These are phyloP conservation scores for Talaromyces trachyspermus DNA, from an alignment of 495 filamentous ascomycete species.

Conservation along the genomic window DNA sequence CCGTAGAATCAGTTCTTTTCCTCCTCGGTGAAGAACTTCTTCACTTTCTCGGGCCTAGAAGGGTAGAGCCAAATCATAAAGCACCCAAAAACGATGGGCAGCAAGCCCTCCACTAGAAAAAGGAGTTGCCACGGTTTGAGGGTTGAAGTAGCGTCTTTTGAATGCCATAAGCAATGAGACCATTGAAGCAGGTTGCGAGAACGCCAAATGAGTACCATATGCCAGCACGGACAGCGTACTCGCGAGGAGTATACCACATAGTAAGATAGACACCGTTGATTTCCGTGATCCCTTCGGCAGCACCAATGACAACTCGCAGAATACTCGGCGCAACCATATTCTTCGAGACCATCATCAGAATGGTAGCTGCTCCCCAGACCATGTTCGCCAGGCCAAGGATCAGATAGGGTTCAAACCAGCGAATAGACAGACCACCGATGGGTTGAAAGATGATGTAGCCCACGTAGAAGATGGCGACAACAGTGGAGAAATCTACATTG, in stretches of 20 bases:
- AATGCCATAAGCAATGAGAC: not conserved
- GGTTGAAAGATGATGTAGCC: not conserved
- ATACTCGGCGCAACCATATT: not conserved
- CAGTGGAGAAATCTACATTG: not conserved
- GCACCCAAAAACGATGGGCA: slow-evolving; percentile 28
- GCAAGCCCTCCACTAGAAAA: slow-evolving; percentile 33
- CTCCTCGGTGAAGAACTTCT: slow-evolving; percentile 44
- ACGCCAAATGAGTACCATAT: not conserved
- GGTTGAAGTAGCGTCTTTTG: not conserved
- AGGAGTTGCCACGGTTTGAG: slow-evolving; percentile 35
- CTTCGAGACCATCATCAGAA: not conserved
- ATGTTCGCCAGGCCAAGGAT: not conserved
- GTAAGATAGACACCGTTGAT: not conserved
- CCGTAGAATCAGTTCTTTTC: slow-evolving; percentile 30
- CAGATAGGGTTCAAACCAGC: not conserved
- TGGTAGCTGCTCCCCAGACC: not conserved
- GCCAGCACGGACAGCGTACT: not conserved
- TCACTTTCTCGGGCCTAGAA: slow-evolving; percentile 32
- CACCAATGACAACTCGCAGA: not conserved
- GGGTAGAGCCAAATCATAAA: slow-evolving; percentile 35
- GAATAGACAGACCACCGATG: not conserved
- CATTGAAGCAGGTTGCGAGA: not conserved
- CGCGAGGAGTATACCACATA: not conserved
- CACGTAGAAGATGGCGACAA: not conserved
- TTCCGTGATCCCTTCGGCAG: not conserved